phyloP scores from a whole-genome alignment of 306 rosid genomes.

The Arachis hypogaea region DNA sequence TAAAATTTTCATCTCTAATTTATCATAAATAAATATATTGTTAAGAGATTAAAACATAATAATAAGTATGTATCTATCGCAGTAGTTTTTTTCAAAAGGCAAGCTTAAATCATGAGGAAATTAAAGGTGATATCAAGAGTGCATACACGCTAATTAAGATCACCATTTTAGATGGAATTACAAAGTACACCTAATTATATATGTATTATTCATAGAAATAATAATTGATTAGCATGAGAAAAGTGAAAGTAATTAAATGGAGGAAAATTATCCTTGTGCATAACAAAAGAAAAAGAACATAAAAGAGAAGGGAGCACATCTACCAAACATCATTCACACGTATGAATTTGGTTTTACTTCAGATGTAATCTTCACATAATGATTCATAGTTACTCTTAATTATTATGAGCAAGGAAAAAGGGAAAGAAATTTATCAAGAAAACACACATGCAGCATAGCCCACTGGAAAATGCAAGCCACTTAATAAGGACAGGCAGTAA shows the following conservation, averaged over 20 bases:
- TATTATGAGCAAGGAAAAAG: slow-evolving; percentile 37
- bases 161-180: slow-evolving; percentile 12
- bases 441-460: slow-evolving; percentile 17
- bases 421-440: slow-evolving; percentile 42
- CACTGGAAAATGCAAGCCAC: slow-evolving; percentile 49
- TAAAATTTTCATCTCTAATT: too few relatives aligned
- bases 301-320: slow-evolving; percentile 23
- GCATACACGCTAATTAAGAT: slow-evolving; percentile 19
- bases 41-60: too few relatives aligned
- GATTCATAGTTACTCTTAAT: slow-evolving; percentile 44
- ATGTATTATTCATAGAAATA: not conserved
- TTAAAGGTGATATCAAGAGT: not conserved
- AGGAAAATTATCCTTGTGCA: slow-evolving; percentile 13
- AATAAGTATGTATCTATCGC: not conserved
- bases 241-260: slow-evolving; percentile 29
- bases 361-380: slow-evolving; percentile 51
- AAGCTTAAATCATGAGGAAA: slow-evolving; percentile 15
- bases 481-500: slow-evolving; percentile 55
- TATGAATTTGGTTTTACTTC: slow-evolving; percentile 45
- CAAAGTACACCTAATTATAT: slow-evolving; percentile 29
- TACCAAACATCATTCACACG: slow-evolving; percentile 46
- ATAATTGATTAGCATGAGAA: slow-evolving; percentile 31
- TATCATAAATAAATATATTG: too few relatives aligned
- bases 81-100: not conserved
- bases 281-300: slow-evolving; percentile 8